Evolutionary conservation across 1,284 basidiomycete genomes (phyloP).

Genomic region (Vanrija humicola): DNA sequence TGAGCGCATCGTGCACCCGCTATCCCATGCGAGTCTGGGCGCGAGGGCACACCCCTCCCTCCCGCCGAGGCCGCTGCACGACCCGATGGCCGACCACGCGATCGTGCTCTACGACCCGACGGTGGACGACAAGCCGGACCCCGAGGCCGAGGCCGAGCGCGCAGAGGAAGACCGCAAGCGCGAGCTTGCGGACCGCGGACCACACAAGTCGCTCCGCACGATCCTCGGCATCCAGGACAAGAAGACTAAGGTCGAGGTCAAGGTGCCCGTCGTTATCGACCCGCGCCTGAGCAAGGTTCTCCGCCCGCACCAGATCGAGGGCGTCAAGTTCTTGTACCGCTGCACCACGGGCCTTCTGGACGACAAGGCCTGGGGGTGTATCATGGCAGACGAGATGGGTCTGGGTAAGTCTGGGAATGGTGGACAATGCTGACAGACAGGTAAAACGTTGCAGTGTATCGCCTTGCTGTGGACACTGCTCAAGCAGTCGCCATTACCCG

Average conservation of each 20-base stretch:
- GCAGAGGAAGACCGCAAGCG: slow-evolving; percentile 65
- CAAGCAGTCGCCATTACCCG: slow-evolving; percentile 86
- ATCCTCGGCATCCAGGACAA: slow-evolving; percentile 69
- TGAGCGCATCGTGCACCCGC: slow-evolving; percentile 60
- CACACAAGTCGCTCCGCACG: slow-evolving; percentile 84
- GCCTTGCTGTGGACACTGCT: slow-evolving; percentile 93
- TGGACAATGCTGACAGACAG: slow-evolving; percentile 20
- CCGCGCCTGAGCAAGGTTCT: slow-evolving; percentile 80
- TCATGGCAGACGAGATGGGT: slow-evolving; percentile 99
- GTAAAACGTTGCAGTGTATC: slow-evolving; percentile 94
- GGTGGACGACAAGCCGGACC: slow-evolving; percentile 82
- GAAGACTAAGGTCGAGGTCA: slow-evolving; percentile 63
- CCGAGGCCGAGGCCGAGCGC: slow-evolving; percentile 61
- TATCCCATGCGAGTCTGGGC: slow-evolving; percentile 76
- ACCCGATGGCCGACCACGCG: slow-evolving; percentile 96
- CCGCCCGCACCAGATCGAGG: slow-evolving; percentile 95
- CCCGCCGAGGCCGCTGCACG: slow-evolving; percentile 84
- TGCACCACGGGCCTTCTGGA: slow-evolving; percentile 91
- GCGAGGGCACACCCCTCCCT: slow-evolving; percentile 77
- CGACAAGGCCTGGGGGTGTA: slow-evolving; percentile 90
- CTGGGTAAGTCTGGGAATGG: slow-evolving; percentile 55
- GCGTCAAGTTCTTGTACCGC: slow-evolving; percentile 96
- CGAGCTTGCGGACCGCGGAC: slow-evolving; percentile 61
- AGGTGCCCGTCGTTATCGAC: slow-evolving; percentile 96
- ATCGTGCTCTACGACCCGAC: slow-evolving; percentile 98